Conservation (phyloP, 148 eudicot genomes). For the Drosera capensis region DNA sequence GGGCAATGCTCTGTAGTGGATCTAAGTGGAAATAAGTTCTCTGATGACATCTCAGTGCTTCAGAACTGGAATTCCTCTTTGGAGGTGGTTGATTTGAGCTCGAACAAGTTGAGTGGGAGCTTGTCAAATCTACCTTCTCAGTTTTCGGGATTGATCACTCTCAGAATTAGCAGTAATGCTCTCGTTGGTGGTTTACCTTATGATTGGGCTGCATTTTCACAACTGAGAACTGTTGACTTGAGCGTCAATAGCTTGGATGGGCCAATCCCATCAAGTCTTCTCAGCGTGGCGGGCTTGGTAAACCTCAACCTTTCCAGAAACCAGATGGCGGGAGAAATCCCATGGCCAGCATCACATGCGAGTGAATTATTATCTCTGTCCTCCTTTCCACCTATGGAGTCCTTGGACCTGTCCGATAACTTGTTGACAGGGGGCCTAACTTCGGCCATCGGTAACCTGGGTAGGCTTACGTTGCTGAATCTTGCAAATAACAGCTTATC, state of each 20-base stretch:
- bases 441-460: conserved; percentile 36
- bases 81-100: conserved; percentile 70
- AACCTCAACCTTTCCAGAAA: conserved; percentile 65
- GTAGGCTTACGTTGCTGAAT: conserved; percentile 50
- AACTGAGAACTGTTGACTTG: conserved; percentile 44
- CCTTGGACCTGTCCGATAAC: conserved; percentile 78
- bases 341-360: conserved; percentile 39
- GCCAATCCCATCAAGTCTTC: conserved; percentile 53
- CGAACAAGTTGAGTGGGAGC: conserved; percentile 59
- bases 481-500: conserved; percentile 61
- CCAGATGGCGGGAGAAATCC: conserved; percentile 48
- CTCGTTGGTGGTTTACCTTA: conserved; percentile 50
- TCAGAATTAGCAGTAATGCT: conserved; percentile 53
- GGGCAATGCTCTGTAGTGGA: conserved; percentile 43
- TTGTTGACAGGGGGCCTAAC: conserved; percentile 44
- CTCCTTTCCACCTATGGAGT: conserved; percentile 49
- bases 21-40: conserved; percentile 41
- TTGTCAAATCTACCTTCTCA: conserved; percentile 47
- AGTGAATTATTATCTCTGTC: conserved; percentile 43
- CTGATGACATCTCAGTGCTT: conserved; percentile 33
- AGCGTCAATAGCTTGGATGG: conserved; percentile 68
- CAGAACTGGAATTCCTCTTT: conserved; percentile 38
- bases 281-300: conserved; percentile 45
- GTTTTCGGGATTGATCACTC: conserved; percentile 35
- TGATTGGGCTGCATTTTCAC: conserved; percentile 27